These are phyloP conservation scores for Pseudohyphozyma bogoriensis DNA, from an alignment of 768 basidiomycete species.

Conservation along the genomic window DNA sequence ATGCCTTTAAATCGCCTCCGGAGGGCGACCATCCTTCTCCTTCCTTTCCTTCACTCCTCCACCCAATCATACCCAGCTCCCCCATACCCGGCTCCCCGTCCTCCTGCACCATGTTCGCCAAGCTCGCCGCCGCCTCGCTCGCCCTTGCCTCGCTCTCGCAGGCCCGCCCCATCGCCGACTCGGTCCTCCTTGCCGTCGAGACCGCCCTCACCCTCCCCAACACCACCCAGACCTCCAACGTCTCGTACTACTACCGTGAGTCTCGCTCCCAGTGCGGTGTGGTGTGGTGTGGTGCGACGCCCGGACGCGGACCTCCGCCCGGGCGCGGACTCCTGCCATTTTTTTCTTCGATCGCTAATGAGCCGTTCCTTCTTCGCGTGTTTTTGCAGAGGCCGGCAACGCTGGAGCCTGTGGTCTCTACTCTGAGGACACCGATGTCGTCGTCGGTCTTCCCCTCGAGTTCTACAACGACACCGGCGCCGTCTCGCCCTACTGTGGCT, in stretches of 20 bases:
- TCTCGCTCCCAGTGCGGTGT: background rate
- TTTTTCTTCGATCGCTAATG: background rate
- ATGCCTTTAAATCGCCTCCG: too few relatives aligned
- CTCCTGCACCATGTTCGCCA: constrained; percentile 23
- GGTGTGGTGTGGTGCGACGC: too few relatives aligned
- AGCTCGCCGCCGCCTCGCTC: constrained; percentile 18
- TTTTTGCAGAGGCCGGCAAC: constrained; percentile 46
- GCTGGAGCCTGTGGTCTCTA: constrained; percentile 68
- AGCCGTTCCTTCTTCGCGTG: background rate
- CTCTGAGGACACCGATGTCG: constrained; percentile 43
- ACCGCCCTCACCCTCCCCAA: constrained; percentile 15
- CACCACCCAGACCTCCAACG: constrained; percentile 9
- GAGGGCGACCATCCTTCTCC: background rate
- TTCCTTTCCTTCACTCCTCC: background rate
- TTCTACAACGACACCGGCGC: constrained; percentile 42
- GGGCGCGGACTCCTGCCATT: background rate
- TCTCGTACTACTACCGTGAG: constrained; percentile 14
- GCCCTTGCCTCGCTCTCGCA: constrained; percentile 32
- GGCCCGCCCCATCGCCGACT: constrained; percentile 38
- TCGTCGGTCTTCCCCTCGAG: constrained; percentile 46
- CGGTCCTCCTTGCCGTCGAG: constrained; percentile 12
- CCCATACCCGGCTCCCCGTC: background rate
- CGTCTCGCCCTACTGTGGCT: constrained; percentile 56
- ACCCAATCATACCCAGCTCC: background rate
- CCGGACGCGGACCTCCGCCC: too few relatives aligned